Evolutionary conservation across 2,329 filamentous ascomycete genomes (phyloP), one percentile per base, ranked within the genome.

Genomic region (Annulohypoxylon truncatum): DNA sequence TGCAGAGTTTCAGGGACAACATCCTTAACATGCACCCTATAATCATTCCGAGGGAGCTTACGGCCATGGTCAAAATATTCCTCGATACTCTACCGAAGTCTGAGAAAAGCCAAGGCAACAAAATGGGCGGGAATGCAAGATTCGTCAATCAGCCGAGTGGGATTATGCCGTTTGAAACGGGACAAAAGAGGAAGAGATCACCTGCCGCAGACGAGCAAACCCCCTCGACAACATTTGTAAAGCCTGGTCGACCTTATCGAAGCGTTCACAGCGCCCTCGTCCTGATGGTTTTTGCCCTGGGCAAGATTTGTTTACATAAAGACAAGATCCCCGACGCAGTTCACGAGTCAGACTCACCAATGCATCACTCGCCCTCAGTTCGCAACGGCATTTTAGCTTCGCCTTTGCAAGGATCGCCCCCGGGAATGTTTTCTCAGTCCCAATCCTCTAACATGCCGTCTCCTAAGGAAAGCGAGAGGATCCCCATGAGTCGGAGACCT

Each of bases 201-300:
- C 82, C 85, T 22, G 73, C 64, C 10, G 71, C 69, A 10, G 74
- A 77, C 12, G 75, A 78, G 60, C 73, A 71, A 66, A 72, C 64
- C 31, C 67, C 72, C 5, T 60, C 67, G 47, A 73, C 54, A 51
- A 70, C 58, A 63, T 82, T 76, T 66, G 76, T 73, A 44, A 85
- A 83, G 70, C 78, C 81, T 5, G 82, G 83, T 2, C 82, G 82
- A 60, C 87, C 88, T 2, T 86, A 85, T 70, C 84, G 90, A 55
- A 93, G 91, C 6, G 89, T 96, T 13, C 86, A 89, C 56, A 97
- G 92, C 71, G 94, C 94, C 0, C 84, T 98, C 38, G 87, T 97
- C 1, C 84, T 97, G 2, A 83, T 95, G 3, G 88, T 97, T 0
- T 83, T 98, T 57, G 95, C 95, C 0, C 81, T 99, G 4, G 96